Base-by-base conservation (phyloP, 2,329 filamentous ascomycete species). In the Cryphonectria japonica region DNA sequence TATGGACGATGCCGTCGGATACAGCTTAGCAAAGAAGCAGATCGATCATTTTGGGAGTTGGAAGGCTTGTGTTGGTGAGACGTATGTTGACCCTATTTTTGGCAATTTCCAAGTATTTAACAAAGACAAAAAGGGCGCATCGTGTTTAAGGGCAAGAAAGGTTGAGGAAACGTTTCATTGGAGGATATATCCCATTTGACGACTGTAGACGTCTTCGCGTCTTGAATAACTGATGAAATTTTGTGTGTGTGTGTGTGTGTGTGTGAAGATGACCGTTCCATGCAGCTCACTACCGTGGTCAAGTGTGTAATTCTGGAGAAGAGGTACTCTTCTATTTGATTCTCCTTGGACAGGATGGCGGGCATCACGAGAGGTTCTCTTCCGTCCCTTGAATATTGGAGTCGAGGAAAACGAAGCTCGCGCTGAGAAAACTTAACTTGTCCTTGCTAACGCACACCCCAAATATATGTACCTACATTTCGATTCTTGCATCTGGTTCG, bases 101-200 rank as follows among this genome's bases (percentile, higher is more conserved):
- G 19, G 19, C 59, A 14, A 61, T 61, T 61, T 13, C 19, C 13
- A 16, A 60, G 57, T 1, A 37, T 6, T 8, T 61, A 13, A 39
- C 8, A 22, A n/a, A 39, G 59, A 61, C 19, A 61, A 39, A 22
- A 5, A 34, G 59, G 59, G 59, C 59, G 59, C 34, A 61, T n/a
- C 39, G 59, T 16, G 59, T 2, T 39, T 9, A 60, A 4, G 59
- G 9, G 59, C 9, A 60, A 60, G 59, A 37, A 39, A 39, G 59
- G 32, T 61, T 11, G 32, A 39, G 19, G 59, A 34, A 61, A 61
- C 6, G 19, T 22, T 61, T 22, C 59, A 61, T 26, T 26, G 34
- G 32, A 39, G 59, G 59, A 61, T 61, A 39, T 61, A 61, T 61
- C 59, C 32, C 32, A 61, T 11, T n/a, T 39, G 32, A 39, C 11